Percentiles rank a stretch among this genome's conserved stretches.
Evolutionary conservation across 2,329 filamentous ascomycete species (phyloP).

Genomic region (Cytospora piceae): DNA sequence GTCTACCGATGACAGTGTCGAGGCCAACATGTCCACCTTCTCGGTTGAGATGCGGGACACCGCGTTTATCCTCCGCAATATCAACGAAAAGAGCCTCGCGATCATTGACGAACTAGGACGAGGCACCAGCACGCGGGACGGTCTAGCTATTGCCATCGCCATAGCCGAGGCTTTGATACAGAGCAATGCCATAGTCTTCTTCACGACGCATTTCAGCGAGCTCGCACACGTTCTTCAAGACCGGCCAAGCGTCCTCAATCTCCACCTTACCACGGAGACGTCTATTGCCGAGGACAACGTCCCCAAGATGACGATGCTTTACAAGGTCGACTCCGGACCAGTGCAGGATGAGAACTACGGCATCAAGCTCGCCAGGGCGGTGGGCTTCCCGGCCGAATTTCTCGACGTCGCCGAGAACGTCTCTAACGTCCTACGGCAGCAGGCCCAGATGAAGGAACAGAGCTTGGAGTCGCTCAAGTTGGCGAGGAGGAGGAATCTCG

Average conservation of each 20-base stretch:
- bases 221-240: slow-evolving; percentile 76
- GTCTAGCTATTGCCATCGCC: slow-evolving; percentile 84
- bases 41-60: slow-evolving; percentile 95
- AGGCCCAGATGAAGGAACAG: slow-evolving; percentile 61
- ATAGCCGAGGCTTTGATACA: slow-evolving; percentile 87
- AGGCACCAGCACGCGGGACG: slow-evolving; percentile 87
- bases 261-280: slow-evolving; percentile 78
- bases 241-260: slow-evolving; percentile 76
- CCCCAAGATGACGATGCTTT: slow-evolving; percentile 80
- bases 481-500: slow-evolving; percentile 69
- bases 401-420: slow-evolving; percentile 70
- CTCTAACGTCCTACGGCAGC: slow-evolving; percentile 62
- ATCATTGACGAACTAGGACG: slow-evolving; percentile 93
- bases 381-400: slow-evolving; percentile 71
- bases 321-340: slow-evolving; percentile 75
- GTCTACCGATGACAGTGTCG: slow-evolving; percentile 84
- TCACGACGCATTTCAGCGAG: slow-evolving; percentile 90
- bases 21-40: slow-evolving; percentile 91
- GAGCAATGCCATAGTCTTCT: slow-evolving; percentile 81
- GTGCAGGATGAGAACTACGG: slow-evolving; percentile 79
- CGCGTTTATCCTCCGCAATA: slow-evolving; percentile 86
- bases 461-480: slow-evolving; percentile 61
- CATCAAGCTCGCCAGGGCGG: slow-evolving; percentile 74
- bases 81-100: slow-evolving; percentile 74
- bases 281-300: slow-evolving; percentile 51